phyloP scores from a whole-genome alignment of 2,329 filamentous ascomycete species.

The Neofusicoccum laricinum region DNA sequence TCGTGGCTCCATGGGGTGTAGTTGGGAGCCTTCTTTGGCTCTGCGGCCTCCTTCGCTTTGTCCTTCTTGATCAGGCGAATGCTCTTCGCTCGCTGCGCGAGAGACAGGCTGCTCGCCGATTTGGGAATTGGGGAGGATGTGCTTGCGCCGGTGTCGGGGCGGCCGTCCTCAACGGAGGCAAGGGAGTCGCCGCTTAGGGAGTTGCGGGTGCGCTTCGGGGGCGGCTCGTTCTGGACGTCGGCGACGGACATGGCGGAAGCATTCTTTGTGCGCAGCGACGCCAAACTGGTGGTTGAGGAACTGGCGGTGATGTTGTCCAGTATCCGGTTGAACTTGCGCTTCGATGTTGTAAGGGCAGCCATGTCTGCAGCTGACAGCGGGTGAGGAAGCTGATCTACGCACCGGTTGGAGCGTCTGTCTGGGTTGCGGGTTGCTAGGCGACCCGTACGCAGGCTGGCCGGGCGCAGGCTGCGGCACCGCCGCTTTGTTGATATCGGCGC shows the following conservation, averaged over 20 bases:
- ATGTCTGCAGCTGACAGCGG: constrained; percentile 21
- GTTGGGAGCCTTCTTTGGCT: constrained; percentile 52
- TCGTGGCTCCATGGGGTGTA: constrained; percentile 85
- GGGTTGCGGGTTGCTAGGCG: constrained; percentile 14
- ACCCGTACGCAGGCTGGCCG: background rate
- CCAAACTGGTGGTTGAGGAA: constrained; percentile 44
- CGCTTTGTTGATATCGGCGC: constrained; percentile 10
- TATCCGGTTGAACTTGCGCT: constrained; percentile 77
- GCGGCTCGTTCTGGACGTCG: constrained; percentile 27
- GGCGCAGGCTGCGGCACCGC: background rate
- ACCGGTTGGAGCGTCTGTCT: background rate
- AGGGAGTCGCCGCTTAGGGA: constrained; percentile 20
- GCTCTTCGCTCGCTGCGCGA: constrained; percentile 20
- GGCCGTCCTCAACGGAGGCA: constrained; percentile 20
- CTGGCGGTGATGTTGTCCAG: constrained; percentile 59
- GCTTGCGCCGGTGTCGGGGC: background rate
- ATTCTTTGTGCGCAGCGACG: constrained; percentile 37
- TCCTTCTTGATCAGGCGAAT: constrained; percentile 27
- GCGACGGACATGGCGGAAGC: constrained; percentile 29
- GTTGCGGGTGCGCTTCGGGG: constrained; percentile 33
- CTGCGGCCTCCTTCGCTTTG: constrained; percentile 20
- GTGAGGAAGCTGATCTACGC: constrained; percentile 6
- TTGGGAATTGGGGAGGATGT: background rate
- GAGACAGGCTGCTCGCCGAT: constrained; percentile 18
- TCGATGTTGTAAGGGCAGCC: constrained; percentile 68